Evolutionary conservation across 2,329 filamentous ascomycete species (phyloP).

Genomic region (Grosmannia huntii): DNA sequence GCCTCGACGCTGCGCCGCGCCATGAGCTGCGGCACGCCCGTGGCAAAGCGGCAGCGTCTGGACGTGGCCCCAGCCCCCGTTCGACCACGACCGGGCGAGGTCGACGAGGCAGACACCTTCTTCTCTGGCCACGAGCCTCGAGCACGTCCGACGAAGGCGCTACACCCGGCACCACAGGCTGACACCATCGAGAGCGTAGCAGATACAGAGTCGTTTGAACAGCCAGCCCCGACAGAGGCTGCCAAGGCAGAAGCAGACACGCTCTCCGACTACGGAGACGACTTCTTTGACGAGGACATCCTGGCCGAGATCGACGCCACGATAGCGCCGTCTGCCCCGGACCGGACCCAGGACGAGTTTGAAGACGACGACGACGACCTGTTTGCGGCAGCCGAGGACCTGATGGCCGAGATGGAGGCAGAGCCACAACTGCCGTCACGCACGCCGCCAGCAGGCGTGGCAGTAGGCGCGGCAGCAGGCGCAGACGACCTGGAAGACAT

Average conservation of each 20-base stretch:
- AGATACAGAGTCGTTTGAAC: not conserved
- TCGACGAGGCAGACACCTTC: not conserved
- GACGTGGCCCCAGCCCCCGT: slow-evolving; percentile 18
- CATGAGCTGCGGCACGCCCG: slow-evolving; percentile 56
- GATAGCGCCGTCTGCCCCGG: slow-evolving; percentile 11
- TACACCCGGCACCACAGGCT: not conserved
- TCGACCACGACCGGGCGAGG: not conserved
- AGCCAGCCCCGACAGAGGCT: not conserved
- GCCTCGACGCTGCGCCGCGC: slow-evolving; percentile 39
- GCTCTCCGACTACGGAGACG: slow-evolving; percentile 39
- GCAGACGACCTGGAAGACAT: slow-evolving; percentile 25
- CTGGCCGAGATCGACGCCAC: slow-evolving; percentile 41
- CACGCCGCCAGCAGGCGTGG: not conserved
- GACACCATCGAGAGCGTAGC: not conserved
- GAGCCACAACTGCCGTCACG: slow-evolving; percentile 4
- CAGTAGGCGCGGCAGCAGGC: not conserved
- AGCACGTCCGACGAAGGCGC: not conserved
- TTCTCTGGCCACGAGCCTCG: not conserved
- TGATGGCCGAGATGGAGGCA: slow-evolving; percentile 22
- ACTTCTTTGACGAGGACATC: slow-evolving; percentile 44
- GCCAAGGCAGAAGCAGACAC: slow-evolving; percentile 4
- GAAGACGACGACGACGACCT: slow-evolving; percentile 41
- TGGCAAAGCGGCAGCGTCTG: slow-evolving; percentile 56
- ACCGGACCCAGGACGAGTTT: slow-evolving; percentile 35
- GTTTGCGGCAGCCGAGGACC: slow-evolving; percentile 33